Conservation (phyloP, 192 early-diverging fungal genomes). For the Coemansia sp. region DNA sequence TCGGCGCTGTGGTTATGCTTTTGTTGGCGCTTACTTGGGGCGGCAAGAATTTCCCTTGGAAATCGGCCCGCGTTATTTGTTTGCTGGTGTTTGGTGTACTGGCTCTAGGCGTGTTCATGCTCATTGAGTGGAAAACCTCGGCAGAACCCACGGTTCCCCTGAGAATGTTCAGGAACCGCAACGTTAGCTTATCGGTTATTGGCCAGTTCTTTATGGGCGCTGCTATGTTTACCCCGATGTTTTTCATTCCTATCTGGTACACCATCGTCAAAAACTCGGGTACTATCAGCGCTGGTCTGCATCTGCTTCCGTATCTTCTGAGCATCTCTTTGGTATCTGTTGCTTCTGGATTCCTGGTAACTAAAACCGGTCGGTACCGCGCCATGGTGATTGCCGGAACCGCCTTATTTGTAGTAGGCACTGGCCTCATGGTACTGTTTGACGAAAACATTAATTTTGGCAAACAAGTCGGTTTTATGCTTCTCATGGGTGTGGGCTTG, state of each 20-base stretch:
- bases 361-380: slow-evolving; percentile 56
- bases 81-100: slow-evolving; percentile 58
- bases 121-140: slow-evolving; percentile 61
- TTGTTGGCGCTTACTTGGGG: slow-evolving; percentile 68
- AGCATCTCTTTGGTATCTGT: slow-evolving; percentile 60
- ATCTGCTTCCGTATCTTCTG: slow-evolving; percentile 65
- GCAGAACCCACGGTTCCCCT: slow-evolving; percentile 62
- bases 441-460: slow-evolving; percentile 52
- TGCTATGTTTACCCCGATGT: slow-evolving; percentile 62
- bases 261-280: slow-evolving; percentile 60
- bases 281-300: slow-evolving; percentile 61
- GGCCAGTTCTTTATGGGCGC: slow-evolving; percentile 60
- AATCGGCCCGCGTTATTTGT: slow-evolving; percentile 57
- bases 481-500: slow-evolving; percentile 59
- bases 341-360: slow-evolving; percentile 55
- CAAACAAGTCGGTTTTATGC: slow-evolving; percentile 59
- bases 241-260: slow-evolving; percentile 67
- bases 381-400: slow-evolving; percentile 60
- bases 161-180: slow-evolving; percentile 57
- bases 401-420: slow-evolving; percentile 55
- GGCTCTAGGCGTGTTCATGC: slow-evolving; percentile 44
- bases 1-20: slow-evolving; percentile 57
- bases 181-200: slow-evolving; percentile 57
- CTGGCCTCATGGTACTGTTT: slow-evolving; percentile 62
- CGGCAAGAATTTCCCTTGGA: slow-evolving; percentile 64